Evolutionary conservation across 1,139 yeast species (phyloP).

Genomic region (Magnusiomyces magnusii): DNA sequence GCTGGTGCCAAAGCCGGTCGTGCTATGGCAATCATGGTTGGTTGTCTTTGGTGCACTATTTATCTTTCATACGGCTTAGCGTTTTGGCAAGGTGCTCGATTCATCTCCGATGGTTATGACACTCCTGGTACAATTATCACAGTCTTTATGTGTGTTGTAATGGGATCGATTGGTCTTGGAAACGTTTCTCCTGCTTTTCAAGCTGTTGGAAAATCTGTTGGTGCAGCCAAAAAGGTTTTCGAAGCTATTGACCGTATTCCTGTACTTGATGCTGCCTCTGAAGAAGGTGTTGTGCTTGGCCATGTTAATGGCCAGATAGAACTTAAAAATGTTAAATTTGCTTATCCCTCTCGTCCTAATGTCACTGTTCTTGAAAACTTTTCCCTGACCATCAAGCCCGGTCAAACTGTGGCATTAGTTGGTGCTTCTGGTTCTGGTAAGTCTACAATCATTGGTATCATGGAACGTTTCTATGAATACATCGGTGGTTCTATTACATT

Average conservation of each 20-base stretch:
- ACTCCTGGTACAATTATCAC: constrained; percentile 32
- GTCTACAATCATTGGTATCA: constrained; percentile 69
- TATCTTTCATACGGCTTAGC: constrained; percentile 37
- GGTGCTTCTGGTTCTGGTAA: constrained; percentile 94
- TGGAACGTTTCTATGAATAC: constrained; percentile 61
- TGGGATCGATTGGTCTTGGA: constrained; percentile 39
- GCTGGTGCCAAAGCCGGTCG: constrained; percentile 23
- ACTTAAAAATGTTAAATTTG: constrained; percentile 57
- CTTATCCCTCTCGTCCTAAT: constrained; percentile 85
- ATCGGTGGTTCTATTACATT: constrained; percentile 55
- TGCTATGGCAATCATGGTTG: constrained; percentile 34
- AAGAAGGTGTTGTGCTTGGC: constrained; percentile 30
- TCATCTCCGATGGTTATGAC: constrained; percentile 32
- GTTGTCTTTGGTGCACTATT: constrained; percentile 32
- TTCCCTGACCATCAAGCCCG: constrained; percentile 51
- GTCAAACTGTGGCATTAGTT: constrained; percentile 79
- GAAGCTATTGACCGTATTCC: constrained; percentile 39
- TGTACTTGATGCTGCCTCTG: constrained; percentile 31
- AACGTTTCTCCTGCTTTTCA: constrained; percentile 38
- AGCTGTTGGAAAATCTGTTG: constrained; percentile 35
- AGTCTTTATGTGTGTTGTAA: constrained; percentile 36
- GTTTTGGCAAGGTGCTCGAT: constrained; percentile 40
- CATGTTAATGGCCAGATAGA: constrained; percentile 46
- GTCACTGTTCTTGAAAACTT: constrained; percentile 62
- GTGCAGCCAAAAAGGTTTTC: constrained; percentile 37